Base-by-base conservation (phyloP, 345 rosid species). In the Eucalyptus sideroxylon region DNA sequence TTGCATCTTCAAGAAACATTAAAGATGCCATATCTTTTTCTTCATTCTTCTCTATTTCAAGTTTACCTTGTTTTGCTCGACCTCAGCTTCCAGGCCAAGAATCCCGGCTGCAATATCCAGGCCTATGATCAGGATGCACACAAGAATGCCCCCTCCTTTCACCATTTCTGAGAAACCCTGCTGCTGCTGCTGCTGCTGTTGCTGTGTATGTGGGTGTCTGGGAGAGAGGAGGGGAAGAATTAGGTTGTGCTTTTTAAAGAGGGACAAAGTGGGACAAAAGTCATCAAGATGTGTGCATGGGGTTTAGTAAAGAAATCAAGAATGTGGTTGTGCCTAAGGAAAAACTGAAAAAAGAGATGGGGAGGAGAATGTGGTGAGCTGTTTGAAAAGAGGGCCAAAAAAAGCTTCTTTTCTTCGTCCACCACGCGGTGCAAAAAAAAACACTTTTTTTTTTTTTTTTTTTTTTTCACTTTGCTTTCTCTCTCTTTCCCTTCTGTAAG, bases 51-150 rank as follows among this genome's bases (percentile, higher is more conserved):
- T 77, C 45, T 37, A 34, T 14, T 45, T 65, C 13, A 69, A 47
- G 60, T 27, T 80, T 89, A 90, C 99, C 98, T 95, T 95, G 89
- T 98, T 98, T 90, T 98, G 98, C 87, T 96, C 93, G 34, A 93
- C 95, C 92, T 98, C 99, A 24, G 98, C 99, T 93, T 98, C 97
- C 93, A 98, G 95, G 90, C 93, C 98, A n/a, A 98, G 95, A 86
- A 98, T 91, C 45, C 98, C 99, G 65, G 98, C 99, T 17, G 88
- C 96, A 44, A 97, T 91, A 92, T 98, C 99, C 92, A 98, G 92
- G 81, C 91, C 96, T 30, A 98, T 95, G 44, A 98, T 93, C 93
- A 98, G 45, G 60, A 98, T 92, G 91, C 99, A 98, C 92, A 95
- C 93, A 47, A 98, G 89, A 90, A 95, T 89, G 45, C 98, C 98